Evolutionary conservation across 805 yeast genomes (phyloP).

Genomic region (Priceomyces carsonii): DNA sequence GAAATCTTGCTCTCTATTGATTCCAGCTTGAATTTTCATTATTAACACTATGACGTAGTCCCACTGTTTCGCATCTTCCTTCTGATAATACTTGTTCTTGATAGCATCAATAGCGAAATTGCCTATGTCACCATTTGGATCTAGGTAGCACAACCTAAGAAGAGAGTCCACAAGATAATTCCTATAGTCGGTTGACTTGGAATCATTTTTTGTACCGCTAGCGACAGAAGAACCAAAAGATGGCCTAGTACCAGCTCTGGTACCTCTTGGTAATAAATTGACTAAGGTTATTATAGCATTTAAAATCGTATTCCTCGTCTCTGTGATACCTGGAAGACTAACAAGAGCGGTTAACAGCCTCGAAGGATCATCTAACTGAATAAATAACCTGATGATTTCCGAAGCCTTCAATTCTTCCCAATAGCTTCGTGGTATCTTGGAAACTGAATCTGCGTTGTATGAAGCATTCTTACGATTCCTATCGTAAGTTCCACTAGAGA

Average conservation of each 20-base stretch:
- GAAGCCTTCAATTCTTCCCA: constrained; percentile 70
- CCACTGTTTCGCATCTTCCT: constrained; percentile 18
- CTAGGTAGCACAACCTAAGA: constrained; percentile 42
- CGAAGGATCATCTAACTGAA: constrained; percentile 54
- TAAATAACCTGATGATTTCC: constrained; percentile 52
- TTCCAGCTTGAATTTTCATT: constrained; percentile 21
- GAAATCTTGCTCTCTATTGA: constrained; percentile 22
- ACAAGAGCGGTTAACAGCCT: constrained; percentile 61
- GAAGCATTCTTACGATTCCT: constrained; percentile 14
- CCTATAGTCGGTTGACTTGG: constrained; percentile 35
- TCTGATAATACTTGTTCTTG: constrained; percentile 6
- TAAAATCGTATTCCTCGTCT: constrained; percentile 14
- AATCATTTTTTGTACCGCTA: constrained; percentile 20
- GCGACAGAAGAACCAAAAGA: constrained; percentile 30
- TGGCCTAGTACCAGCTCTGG: constrained; percentile 42
- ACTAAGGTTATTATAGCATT: constrained; percentile 40
- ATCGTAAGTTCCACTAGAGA: constrained; percentile 10
- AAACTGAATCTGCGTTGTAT: constrained; percentile 18
- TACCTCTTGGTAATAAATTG: constrained; percentile 48
- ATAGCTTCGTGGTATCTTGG: constrained; percentile 17
- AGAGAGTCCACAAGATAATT: constrained; percentile 58
- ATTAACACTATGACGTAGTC: constrained; percentile 24
- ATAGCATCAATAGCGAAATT: constrained; percentile 39
- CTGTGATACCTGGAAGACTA: constrained; percentile 43
- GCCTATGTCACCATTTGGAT: constrained; percentile 27